Evolutionary conservation across 1,284 basidiomycete species (phyloP).

Genomic region (Ceratobasidium sp.): DNA sequence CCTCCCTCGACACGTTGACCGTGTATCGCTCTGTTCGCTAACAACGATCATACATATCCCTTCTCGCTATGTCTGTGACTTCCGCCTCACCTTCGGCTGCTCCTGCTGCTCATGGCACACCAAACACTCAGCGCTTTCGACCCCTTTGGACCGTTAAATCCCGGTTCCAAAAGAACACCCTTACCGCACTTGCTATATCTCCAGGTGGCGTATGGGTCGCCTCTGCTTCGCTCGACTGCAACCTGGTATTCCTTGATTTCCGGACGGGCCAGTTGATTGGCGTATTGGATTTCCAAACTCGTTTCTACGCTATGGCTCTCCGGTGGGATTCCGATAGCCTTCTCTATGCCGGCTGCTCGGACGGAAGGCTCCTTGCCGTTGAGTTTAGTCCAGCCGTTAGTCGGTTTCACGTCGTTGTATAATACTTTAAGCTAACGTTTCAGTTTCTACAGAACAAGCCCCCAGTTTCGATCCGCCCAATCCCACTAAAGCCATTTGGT

Average conservation of each 20-base stretch:
- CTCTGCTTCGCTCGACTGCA: conserved; percentile 5
- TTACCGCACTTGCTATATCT: background rate
- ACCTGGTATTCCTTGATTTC: conserved; percentile 3
- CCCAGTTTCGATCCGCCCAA: background rate
- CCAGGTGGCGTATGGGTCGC: conserved; percentile 1
- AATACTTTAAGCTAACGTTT: background rate
- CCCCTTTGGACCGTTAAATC: background rate
- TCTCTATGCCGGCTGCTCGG: background rate
- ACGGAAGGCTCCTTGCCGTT: background rate
- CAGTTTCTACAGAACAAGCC: background rate
- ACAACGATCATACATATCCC: background rate
- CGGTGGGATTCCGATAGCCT: conserved; percentile 2
- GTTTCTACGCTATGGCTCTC: conserved; percentile 3
- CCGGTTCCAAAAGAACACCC: background rate
- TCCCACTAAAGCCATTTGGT: conserved; percentile 2
- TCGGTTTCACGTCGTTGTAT: background rate
- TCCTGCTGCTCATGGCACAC: background rate
- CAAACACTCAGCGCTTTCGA: background rate
- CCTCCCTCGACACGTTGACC: conserved; percentile 1
- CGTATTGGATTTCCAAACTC: background rate
- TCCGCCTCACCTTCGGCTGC: background rate
- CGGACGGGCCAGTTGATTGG: too few relatives aligned
- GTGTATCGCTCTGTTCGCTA: background rate
- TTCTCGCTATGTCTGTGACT: background rate
- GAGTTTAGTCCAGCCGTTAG: conserved; percentile 4